Conservation (phyloP, 2,329 filamentous ascomycete species). For the Botrytis aclada region DNA sequence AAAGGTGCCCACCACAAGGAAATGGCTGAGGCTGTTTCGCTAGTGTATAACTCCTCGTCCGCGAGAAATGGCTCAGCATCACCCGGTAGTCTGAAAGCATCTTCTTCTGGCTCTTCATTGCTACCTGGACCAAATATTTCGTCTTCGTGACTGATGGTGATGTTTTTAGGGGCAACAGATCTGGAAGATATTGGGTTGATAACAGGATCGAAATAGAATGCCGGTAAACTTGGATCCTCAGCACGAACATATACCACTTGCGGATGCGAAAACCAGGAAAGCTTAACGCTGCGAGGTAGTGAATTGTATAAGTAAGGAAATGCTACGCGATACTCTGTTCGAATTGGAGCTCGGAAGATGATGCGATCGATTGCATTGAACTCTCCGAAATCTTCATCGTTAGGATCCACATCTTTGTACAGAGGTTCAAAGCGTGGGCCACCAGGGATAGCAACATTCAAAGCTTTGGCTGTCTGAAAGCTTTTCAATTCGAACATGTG, state of each 20-base stretch:
- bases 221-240: constrained; percentile 84
- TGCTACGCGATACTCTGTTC: constrained; percentile 92
- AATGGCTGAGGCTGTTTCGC: constrained; percentile 87
- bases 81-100: constrained; percentile 78
- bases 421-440: constrained; percentile 94
- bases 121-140: constrained; percentile 82
- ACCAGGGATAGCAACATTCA: constrained; percentile 97
- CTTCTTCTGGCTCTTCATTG: constrained; percentile 66
- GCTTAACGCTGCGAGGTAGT: constrained; percentile 85
- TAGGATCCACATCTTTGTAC: constrained; percentile 98
- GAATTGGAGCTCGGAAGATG: constrained; percentile 92
- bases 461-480: constrained; percentile 91
- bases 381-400: constrained; percentile 98
- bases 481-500: constrained; percentile 95
- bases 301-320: constrained; percentile 97
- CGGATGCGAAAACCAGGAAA: constrained; percentile 91
- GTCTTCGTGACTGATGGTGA: constrained; percentile 89
- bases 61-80: constrained; percentile 83
- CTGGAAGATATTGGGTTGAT: constrained; percentile 97
- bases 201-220: constrained; percentile 96
- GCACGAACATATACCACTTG: constrained; percentile 88
- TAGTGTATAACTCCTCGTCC: constrained; percentile 84
- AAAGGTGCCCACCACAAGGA: constrained; percentile 97
- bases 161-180: constrained; percentile 88
- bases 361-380: constrained; percentile 99